Conservation (phyloP, 192 early-diverging fungal species). For the Coemansia sp. region DNA sequence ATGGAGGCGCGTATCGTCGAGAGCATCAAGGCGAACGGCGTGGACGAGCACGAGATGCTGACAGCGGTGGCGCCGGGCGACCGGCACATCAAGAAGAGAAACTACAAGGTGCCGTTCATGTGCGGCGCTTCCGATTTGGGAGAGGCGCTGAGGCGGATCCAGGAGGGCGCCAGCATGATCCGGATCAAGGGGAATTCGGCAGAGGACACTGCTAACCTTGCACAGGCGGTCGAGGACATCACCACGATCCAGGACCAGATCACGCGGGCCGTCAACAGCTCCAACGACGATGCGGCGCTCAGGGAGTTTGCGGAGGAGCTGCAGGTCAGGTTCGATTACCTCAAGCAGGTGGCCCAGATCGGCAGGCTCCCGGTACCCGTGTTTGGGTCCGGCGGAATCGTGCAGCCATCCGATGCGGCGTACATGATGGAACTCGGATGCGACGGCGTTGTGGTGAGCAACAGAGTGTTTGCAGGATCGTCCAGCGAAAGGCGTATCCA, state of each 20-base stretch:
- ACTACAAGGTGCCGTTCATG: conserved; percentile 87
- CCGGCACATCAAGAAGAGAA: conserved; percentile 88
- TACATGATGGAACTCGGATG: conserved; percentile 96
- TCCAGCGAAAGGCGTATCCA: conserved; percentile 85
- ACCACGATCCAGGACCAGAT: conserved; percentile 41
- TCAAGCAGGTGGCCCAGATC: conserved; percentile 78
- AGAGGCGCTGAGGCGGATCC: conserved; percentile 86
- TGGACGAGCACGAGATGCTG: conserved; percentile 31
- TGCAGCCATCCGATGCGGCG: conserved; percentile 94
- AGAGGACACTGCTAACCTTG: neutral
- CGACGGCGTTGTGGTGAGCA: conserved; percentile 94
- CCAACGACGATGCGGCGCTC: conserved; percentile 74
- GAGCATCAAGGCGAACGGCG: neutral
- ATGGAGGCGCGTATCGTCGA: conserved; percentile 79
- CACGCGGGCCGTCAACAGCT: conserved; percentile 24
- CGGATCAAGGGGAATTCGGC: conserved; percentile 64
- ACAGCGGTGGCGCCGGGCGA: conserved; percentile 76
- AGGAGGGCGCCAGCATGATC: conserved; percentile 94
- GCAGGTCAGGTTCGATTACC: conserved; percentile 77
- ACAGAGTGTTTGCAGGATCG: conserved; percentile 85
- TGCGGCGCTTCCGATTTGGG: conserved; percentile 86
- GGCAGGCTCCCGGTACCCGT: conserved; percentile 95
- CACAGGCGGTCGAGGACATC: neutral
- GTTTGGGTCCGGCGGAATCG: conserved; percentile 94
- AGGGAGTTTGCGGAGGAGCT: conserved; percentile 81